These are phyloP conservation scores for Psilocybe tampanensis DNA, from an alignment of 768 basidiomycete species.

Conservation along the genomic window DNA sequence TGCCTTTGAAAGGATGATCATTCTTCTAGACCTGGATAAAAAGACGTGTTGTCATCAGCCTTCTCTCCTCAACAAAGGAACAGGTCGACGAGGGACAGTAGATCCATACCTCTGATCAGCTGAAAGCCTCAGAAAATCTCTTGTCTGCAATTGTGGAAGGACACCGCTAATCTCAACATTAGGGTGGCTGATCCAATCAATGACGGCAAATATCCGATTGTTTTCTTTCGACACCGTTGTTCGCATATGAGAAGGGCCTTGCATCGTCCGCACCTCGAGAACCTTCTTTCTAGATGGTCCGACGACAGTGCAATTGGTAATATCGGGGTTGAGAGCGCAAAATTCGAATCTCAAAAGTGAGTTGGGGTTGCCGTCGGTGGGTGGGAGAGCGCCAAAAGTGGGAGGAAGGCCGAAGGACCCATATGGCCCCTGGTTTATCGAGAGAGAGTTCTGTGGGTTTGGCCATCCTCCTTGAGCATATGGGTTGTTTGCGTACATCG, in stretches of 20 bases:
- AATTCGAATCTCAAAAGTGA: conserved; percentile 22
- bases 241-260: neutral
- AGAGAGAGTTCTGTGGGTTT: conserved; percentile 30
- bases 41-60: no score
- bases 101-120: conserved; percentile 17
- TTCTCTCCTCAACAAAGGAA: no score
- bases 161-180: conserved; percentile 11
- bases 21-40: conserved; percentile 14
- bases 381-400: conserved; percentile 29
- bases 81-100: no score
- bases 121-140: conserved; percentile 18
- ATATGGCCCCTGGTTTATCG: conserved; percentile 21
- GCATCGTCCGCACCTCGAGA: conserved; percentile 36
- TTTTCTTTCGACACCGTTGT: conserved; percentile 13
- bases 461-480: conserved; percentile 34
- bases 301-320: conserved; percentile 45
- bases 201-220: conserved; percentile 7
- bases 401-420: conserved; percentile 14
- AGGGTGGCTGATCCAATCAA: conserved; percentile 18
- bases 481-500: conserved; percentile 30
- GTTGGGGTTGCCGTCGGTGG: conserved; percentile 5
- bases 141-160: conserved; percentile 10
- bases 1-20: conserved; percentile 8
- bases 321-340: conserved; percentile 38
- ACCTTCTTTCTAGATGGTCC: conserved; percentile 42